Base-by-base conservation (phyloP, 495 filamentous ascomycete genomes). In the Podospora conica region DNA sequence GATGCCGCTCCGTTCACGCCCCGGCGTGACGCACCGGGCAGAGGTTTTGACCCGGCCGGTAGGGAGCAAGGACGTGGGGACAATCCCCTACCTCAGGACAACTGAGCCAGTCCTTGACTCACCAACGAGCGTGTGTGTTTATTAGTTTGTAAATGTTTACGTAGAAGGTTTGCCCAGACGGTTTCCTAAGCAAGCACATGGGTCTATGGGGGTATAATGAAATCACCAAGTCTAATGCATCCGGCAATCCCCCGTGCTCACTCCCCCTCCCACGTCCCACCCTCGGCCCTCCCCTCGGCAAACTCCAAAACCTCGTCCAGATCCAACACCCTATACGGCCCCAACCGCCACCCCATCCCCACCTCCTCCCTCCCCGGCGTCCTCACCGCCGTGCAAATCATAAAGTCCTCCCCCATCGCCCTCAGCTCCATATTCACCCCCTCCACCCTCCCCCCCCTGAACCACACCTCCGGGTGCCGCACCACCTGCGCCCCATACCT, bases 351-450 rank as follows among this genome's bases (percentile, higher is more conserved):
- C 21, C 73, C 69, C 55, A 82, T 66, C 20, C 65, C 79, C 25
- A 74, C 76, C 60, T 68, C 74, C 64, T 72, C 70, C 0, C 55
- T 62, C 64, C 55, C 73, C 0, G 78, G 79, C 54, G 79, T 82
- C 65, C 77, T 68, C 28, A 81, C 73, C 2, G 77, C 81, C 21
- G 81, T 76, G 57, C 77, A 78, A 63, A 79, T 74, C 81, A 82
- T 83, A 72, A 75, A 82, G 48, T 81, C 79, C 27, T 72, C 66
- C 9, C 80, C 78, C 11, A 81, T 64, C 18, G 76, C 74, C 57
- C 78, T 66, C 60, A 83, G 61, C 55, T 73, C 74, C 23, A 83
- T 74, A 64, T 82, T 80, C 63, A 78, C 79, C 60, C 81, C 79
- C n/a, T 74, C 72, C 11, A 81, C 75, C 71, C 53, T 71, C 21